Conservation (phyloP, 2,329 filamentous ascomycete species). For the Xylariaceae sp. region DNA sequence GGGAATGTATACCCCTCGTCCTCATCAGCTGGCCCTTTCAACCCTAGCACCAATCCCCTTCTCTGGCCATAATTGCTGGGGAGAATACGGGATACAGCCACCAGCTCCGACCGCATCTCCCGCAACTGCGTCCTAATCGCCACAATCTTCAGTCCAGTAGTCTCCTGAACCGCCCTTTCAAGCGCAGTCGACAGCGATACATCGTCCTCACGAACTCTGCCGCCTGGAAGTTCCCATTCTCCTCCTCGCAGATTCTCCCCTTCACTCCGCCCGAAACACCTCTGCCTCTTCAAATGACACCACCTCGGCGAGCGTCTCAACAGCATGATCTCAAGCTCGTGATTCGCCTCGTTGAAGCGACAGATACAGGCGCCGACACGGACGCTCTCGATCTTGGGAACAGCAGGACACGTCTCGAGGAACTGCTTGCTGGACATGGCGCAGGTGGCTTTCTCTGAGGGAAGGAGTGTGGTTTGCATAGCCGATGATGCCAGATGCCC, state of each 20-base stretch:
- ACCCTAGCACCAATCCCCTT: no score
- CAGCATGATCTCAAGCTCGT: conserved; percentile 25
- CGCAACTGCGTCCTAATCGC: no score
- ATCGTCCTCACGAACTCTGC: conserved; percentile 27
- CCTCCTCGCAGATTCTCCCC: neutral
- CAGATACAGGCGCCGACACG: conserved; percentile 29
- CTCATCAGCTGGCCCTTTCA: no score
- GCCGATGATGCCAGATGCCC: neutral
- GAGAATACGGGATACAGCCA: no score
- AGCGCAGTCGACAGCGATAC: conserved; percentile 13
- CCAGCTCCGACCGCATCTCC: no score
- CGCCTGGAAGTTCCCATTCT: conserved; percentile 28
- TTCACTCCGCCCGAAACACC: no score
- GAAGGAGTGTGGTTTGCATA: conserved; percentile 22
- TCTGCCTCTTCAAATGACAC: neutral
- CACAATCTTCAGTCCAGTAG: no score
- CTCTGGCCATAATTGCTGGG: no score
- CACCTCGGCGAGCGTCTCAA: conserved; percentile 19
- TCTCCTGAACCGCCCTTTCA: no score
- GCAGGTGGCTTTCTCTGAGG: conserved; percentile 26
- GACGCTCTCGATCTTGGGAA: conserved; percentile 15
- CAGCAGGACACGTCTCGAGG: conserved; percentile 7
- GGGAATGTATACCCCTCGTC: no score
- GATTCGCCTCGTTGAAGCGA: conserved; percentile 25
- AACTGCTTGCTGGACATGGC: conserved; percentile 32